These are phyloP conservation scores for Pseudognaphalium luteoalbum DNA, from an alignment of 129 eudicot genomes.

Conservation along the genomic window DNA sequence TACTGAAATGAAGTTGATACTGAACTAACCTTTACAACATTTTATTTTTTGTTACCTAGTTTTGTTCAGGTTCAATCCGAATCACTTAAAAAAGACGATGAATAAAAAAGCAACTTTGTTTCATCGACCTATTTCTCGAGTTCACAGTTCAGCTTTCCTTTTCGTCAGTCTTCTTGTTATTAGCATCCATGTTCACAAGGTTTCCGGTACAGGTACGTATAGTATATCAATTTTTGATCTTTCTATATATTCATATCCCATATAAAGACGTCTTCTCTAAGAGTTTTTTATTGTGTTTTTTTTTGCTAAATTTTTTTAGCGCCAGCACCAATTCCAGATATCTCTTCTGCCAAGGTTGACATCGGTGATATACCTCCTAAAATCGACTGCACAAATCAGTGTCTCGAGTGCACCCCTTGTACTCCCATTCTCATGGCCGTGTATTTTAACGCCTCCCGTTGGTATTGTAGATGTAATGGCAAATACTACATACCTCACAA, in stretches of 20 bases:
- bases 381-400: conserved; percentile 24
- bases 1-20: no score
- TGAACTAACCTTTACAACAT: no score
- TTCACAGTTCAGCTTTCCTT: neutral
- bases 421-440: conserved; percentile 5
- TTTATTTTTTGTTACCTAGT: neutral
- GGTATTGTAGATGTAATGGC: conserved; percentile 6
- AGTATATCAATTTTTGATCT: neutral
- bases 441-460: neutral
- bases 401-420: conserved; percentile 19
- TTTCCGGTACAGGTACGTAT: neutral
- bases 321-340: neutral
- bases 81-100: neutral
- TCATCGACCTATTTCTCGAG: neutral
- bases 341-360: neutral
- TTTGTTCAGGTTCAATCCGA: neutral
- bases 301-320: neutral
- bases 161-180: neutral
- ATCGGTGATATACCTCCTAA: neutral
- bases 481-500: neutral
- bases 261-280: neutral
- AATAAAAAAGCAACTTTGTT: neutral
- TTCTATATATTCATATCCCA: no score
- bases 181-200: neutral
- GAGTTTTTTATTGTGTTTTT: neutral